phyloP scores from a whole-genome alignment of 176 grass and related monocot genomes.

The Aegilops tauschii region DNA sequence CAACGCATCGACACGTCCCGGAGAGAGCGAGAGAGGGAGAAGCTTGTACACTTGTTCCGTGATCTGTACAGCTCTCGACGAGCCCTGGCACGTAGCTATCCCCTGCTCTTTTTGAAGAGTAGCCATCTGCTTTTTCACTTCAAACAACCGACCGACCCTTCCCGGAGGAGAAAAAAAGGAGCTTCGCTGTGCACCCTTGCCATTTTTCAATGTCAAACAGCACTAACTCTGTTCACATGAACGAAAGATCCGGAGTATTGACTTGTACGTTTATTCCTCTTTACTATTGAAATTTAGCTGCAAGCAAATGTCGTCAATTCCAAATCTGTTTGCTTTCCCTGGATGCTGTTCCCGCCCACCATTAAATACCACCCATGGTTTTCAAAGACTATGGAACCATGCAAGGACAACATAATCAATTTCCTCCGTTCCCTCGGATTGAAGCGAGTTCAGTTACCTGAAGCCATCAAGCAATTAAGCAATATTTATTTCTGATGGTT shows the following conservation, averaged over 20 bases:
- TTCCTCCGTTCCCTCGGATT: background rate
- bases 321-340: background rate
- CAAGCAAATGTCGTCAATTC: background rate
- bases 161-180: background rate
- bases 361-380: background rate
- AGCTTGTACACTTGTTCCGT: background rate
- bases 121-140: background rate
- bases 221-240: background rate
- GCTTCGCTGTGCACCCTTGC: background rate
- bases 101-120: background rate
- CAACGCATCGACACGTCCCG: background rate
- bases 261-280: background rate
- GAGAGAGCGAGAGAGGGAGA: background rate
- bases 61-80: background rate
- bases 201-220: background rate
- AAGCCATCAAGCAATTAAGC: background rate
- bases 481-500: too few species aligned
- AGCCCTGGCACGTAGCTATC: background rate
- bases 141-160: background rate
- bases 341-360: background rate
- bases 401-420: background rate
- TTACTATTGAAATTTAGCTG: background rate
- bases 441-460: background rate
- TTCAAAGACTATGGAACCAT: conserved; percentile 6
- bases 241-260: background rate